A percentile compares a stretch with the other conserved stretches of the same genome.
Conservation (phyloP, 2,329 filamentous ascomycete species). For the Drechslera avenae region DNA sequence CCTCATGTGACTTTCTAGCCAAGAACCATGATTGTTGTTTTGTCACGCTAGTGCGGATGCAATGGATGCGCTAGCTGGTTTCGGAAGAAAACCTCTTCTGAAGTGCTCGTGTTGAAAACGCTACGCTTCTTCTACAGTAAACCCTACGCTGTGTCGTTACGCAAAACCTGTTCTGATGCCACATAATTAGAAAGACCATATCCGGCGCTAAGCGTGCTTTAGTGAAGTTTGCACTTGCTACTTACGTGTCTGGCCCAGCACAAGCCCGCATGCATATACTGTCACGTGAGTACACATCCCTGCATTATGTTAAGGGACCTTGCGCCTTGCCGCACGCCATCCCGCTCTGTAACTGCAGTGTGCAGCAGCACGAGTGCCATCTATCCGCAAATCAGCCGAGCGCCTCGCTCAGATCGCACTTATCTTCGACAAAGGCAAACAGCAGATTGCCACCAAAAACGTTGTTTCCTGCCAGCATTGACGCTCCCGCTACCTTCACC, state of each 20-base stretch:
- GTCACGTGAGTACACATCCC: conserved; percentile 1
- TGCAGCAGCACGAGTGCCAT: not conserved
- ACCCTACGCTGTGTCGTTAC: too few relatives aligned
- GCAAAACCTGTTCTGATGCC: not conserved
- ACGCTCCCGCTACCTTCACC: not conserved
- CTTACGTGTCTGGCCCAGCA: too few relatives aligned
- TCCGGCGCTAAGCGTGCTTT: too few relatives aligned
- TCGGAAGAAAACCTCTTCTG: too few relatives aligned
- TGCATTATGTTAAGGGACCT: not conserved
- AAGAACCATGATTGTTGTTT: too few relatives aligned
- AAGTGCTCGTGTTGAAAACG: conserved; percentile 2
- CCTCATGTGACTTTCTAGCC: too few relatives aligned
- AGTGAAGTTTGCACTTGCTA: not conserved
- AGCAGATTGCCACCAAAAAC: not conserved
- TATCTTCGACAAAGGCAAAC: not conserved
- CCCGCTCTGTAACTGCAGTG: too few relatives aligned
- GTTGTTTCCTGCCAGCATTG: not conserved
- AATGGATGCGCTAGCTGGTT: too few relatives aligned
- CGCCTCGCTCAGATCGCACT: not conserved
- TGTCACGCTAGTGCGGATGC: too few relatives aligned
- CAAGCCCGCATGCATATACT: not conserved
- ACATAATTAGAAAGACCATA: too few relatives aligned
- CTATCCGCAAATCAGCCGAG: not conserved
- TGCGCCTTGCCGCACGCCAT: not conserved
- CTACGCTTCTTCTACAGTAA: not conserved